A percentile compares a stretch with the other conserved stretches of the same genome.
phyloP scores from a whole-genome alignment of 768 basidiomycete species.

The Tricholoma terreum region DNA sequence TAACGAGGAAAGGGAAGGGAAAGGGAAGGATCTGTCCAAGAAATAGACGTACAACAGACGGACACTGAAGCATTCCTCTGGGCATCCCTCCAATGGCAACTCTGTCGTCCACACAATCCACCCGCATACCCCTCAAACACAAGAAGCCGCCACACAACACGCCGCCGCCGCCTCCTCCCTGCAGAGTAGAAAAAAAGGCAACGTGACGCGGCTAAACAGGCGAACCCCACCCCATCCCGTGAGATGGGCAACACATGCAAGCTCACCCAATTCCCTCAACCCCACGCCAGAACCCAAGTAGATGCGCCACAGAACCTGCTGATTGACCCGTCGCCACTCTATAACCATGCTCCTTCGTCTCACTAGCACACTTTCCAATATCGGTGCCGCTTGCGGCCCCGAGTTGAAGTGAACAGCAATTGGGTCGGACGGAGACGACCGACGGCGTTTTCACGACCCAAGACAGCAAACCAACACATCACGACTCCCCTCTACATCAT shows the following conservation, averaged over 20 bases:
- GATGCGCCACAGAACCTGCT: neutral
- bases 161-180: neutral
- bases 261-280: neutral
- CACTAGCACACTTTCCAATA: neutral
- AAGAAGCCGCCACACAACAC: neutral
- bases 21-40: neutral
- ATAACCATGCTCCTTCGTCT: neutral
- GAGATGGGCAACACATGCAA: neutral
- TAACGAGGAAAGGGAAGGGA: neutral
- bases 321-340: neutral
- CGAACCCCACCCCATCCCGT: neutral
- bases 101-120: neutral
- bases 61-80: neutral
- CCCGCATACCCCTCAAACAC: neutral
- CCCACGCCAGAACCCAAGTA: neutral
- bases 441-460: neutral
- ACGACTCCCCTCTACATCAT: slow-evolving; percentile 1
- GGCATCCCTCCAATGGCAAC: neutral
- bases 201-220: neutral
- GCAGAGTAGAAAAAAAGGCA: neutral
- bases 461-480: neutral
- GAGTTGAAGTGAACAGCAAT: neutral
- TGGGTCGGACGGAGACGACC: neutral
- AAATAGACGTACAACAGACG: neutral
- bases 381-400: neutral